Evolutionary conservation across 768 basidiomycete genomes (phyloP).

Genomic region (Lactarius pseudohatsudake): DNA sequence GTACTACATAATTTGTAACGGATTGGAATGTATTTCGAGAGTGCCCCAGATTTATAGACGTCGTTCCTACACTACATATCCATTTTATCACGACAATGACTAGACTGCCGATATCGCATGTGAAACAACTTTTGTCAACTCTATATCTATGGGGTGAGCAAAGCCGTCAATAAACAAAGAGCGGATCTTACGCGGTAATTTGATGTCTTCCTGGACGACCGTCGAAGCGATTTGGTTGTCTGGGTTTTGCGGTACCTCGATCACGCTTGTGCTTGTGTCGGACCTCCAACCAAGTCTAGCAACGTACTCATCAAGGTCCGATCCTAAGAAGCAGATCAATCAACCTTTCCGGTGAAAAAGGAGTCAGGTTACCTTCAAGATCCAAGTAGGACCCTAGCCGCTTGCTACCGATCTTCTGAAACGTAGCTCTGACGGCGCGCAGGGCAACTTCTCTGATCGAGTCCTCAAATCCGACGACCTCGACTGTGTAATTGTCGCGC

Average conservation of each 20-base stretch:
- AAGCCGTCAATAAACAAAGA: conserved; percentile 27
- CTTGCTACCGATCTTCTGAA: conserved; percentile 66
- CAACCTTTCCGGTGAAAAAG: not conserved
- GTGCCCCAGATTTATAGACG: not conserved
- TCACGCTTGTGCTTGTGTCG: conserved; percentile 53
- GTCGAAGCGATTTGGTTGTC: conserved; percentile 89
- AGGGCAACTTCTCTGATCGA: conserved; percentile 76
- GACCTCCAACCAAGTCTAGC: conserved; percentile 65
- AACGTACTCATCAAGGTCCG: conserved; percentile 59
- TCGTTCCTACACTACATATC: conserved; percentile 2
- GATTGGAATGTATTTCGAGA: not conserved
- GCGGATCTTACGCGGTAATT: conserved; percentile 64
- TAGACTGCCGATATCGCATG: conserved; percentile 62
- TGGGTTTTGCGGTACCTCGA: conserved; percentile 74
- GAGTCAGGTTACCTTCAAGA: conserved; percentile 48
- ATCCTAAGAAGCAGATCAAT: conserved; percentile 39
- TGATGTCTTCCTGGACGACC: conserved; percentile 79
- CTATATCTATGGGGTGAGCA: conserved; percentile 38
- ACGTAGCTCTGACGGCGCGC: conserved; percentile 74
- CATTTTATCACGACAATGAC: conserved; percentile 22
- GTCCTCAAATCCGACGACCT: conserved; percentile 80
- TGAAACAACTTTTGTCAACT: conserved; percentile 72
- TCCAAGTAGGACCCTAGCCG: conserved; percentile 73
- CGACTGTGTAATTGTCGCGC: conserved; percentile 84
- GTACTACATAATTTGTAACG: conserved; percentile 2